Conservation (phyloP, 768 basidiomycete species). For the Trametes gibbosa region DNA sequence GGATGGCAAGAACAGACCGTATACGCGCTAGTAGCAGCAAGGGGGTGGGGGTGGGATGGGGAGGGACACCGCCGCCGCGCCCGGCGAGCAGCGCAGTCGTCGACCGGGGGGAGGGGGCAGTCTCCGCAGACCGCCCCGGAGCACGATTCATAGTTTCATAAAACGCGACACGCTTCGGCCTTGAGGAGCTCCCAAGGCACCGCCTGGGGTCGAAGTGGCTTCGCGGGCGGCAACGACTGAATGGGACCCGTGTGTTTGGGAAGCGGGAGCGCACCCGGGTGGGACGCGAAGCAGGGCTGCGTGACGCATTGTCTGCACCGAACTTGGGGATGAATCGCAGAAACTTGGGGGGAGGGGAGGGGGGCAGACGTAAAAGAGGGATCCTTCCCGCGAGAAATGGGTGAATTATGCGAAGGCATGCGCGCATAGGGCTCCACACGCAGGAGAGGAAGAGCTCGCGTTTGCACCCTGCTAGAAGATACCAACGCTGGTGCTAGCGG, state of each 20-base stretch:
- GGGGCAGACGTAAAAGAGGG: background rate
- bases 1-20: conserved; percentile 5
- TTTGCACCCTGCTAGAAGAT: background rate
- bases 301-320: background rate
- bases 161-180: conserved; percentile 3
- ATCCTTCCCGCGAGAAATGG: conserved; percentile 3
- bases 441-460: background rate
- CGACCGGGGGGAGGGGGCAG: too few species aligned
- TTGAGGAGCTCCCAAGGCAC: conserved; percentile 12
- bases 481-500: background rate
- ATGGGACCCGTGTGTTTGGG: background rate
- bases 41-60: too few species aligned
- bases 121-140: conserved; percentile 2
- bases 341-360: background rate
- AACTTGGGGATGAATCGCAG: background rate
- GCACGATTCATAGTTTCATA: conserved; percentile 12
- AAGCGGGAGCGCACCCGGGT: background rate
- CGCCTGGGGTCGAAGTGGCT: background rate
- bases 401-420: background rate
- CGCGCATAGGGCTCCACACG: background rate
- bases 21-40: background rate
- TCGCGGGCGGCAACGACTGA: background rate
- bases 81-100: background rate
- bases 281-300: background rate
- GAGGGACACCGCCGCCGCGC: background rate